phyloP scores from a whole-genome alignment of 75 land plant genomes.

The Cupressus sempervirens region DNA sequence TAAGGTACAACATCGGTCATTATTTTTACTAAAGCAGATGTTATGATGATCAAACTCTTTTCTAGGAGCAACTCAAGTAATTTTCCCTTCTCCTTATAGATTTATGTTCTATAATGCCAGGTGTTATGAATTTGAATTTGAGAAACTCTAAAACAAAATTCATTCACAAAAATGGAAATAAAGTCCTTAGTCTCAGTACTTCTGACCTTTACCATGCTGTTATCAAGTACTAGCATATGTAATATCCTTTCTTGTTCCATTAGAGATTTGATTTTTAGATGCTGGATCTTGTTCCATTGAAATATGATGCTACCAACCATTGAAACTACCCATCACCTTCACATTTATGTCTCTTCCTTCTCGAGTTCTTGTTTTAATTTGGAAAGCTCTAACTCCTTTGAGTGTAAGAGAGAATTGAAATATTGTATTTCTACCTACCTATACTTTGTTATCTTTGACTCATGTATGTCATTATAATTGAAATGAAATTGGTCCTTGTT shows the following conservation, averaged over 20 bases:
- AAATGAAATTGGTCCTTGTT: neutral
- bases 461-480: neutral
- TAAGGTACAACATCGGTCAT: constrained; percentile 98
- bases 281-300: constrained; percentile 63
- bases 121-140: too few species aligned
- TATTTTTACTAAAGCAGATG: constrained; percentile 80
- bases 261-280: constrained; percentile 31
- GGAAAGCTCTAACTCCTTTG: constrained; percentile 3
- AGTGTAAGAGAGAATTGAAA: neutral
- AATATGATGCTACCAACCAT: constrained; percentile 87
- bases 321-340: constrained; percentile 91
- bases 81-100: constrained; percentile 60
- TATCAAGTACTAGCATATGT: too few species aligned
- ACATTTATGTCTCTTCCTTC: constrained; percentile 58
- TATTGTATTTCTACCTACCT: neutral
- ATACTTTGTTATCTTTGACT: neutral
- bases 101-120: constrained; percentile 55
- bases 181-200: too few species aligned
- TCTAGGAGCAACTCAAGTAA: constrained; percentile 69
- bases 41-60: constrained; percentile 67
- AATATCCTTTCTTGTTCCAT: constrained; percentile 59
- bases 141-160: too few species aligned
- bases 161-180: too few species aligned
- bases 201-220: too few species aligned
- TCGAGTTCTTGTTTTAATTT: constrained; percentile 1